phyloP scores from a whole-genome alignment of 2,329 filamentous ascomycete species.

The Aspergillus sojae region DNA sequence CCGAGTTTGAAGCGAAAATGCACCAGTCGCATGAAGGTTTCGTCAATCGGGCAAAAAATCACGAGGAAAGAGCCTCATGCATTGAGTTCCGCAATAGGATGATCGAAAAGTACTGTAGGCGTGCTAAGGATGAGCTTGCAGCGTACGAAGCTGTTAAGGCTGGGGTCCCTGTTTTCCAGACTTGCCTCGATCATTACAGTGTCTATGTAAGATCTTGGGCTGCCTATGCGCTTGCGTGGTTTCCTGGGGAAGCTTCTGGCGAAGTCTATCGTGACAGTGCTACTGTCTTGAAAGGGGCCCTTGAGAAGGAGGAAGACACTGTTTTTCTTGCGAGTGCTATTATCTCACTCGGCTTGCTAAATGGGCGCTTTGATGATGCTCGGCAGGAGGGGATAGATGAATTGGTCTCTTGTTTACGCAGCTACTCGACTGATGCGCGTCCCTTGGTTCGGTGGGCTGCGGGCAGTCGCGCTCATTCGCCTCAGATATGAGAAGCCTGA shows the following conservation, averaged over 20 bases:
- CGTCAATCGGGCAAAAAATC: not conserved
- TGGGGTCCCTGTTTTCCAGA: slow-evolving; percentile 6
- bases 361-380: no score
- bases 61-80: not conserved
- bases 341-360: no score
- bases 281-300: not conserved
- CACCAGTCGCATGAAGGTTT: not conserved
- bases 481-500: no score
- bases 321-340: no score
- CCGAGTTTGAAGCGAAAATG: not conserved
- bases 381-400: no score
- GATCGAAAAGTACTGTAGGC: not conserved
- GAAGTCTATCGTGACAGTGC: not conserved
- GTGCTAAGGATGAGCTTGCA: slow-evolving; percentile 1
- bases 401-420: no score
- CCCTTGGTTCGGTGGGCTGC: no score
- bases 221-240: slow-evolving; percentile 12
- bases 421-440: no score
- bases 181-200: not conserved
- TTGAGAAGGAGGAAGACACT: not conserved
- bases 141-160: slow-evolving; percentile 7
- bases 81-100: not conserved
- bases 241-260: slow-evolving; percentile 1
- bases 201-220: slow-evolving; percentile 3
- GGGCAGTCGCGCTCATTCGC: no score